Percentiles rank a stretch among this genome's conserved stretches.
phyloP scores from a whole-genome alignment of 2,329 filamentous ascomycete species.

The Stachybotrys chartarum region DNA sequence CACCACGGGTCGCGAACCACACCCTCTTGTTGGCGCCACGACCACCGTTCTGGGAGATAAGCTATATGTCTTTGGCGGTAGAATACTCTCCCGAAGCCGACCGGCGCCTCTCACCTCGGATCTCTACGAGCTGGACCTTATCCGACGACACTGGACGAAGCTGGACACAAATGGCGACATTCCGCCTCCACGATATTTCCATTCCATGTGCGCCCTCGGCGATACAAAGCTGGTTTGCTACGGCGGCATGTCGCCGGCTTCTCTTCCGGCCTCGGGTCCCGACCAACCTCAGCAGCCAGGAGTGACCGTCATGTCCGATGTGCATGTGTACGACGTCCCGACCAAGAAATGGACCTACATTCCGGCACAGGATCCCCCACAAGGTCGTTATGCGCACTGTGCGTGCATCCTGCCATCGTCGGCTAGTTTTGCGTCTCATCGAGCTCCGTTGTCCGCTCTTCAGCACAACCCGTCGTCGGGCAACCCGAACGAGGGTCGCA shows the following conservation, averaged over 20 bases:
- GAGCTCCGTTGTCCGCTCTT: constrained; percentile 76
- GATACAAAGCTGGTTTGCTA: constrained; percentile 97
- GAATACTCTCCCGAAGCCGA: constrained; percentile 75
- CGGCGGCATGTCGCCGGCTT: constrained; percentile 88
- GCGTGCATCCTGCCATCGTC: constrained; percentile 86
- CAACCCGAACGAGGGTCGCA: constrained; percentile 80
- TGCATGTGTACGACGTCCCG: constrained; percentile 87
- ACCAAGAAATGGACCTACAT: constrained; percentile 81
- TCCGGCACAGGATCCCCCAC: constrained; percentile 71
- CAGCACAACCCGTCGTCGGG: constrained; percentile 79
- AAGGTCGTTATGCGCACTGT: constrained; percentile 94
- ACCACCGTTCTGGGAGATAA: constrained; percentile 94
- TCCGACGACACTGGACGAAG: constrained; percentile 88
- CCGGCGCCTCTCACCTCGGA: constrained; percentile 79
- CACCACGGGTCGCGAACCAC: constrained; percentile 87
- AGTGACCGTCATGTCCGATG: constrained; percentile 95
- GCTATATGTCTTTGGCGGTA: constrained; percentile 91
- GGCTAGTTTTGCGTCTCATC: constrained; percentile 76
- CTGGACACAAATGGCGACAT: constrained; percentile 77
- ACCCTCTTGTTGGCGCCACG: constrained; percentile 86
- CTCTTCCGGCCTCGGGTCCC: constrained; percentile 37
- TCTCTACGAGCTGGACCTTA: constrained; percentile 87
- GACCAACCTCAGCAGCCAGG: constrained; percentile 61
- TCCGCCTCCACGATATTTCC: constrained; percentile 89
- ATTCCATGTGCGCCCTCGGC: constrained; percentile 88